A percentile compares a stretch with the other conserved stretches of the same genome.
Evolutionary conservation across 768 basidiomycete genomes (phyloP).

Genomic region (Vararia minispora): DNA sequence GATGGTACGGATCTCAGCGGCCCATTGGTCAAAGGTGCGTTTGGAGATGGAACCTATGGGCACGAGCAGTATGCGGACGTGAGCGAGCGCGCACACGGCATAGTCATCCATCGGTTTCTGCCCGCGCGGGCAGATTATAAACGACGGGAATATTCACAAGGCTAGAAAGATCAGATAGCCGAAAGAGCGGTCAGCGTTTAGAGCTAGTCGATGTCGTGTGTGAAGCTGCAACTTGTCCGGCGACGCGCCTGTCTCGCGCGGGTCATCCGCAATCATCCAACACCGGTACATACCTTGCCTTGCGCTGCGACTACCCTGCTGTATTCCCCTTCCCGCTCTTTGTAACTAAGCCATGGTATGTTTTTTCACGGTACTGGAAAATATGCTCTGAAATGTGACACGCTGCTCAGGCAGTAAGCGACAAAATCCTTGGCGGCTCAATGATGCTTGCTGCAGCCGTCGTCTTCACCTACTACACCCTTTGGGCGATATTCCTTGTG

Average conservation of each 20-base stretch:
- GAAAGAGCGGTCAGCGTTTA: not conserved
- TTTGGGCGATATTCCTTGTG: conserved; percentile 84
- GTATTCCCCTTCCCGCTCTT: not conserved
- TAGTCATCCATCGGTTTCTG: conserved; percentile 51
- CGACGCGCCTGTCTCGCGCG: no score
- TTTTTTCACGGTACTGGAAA: not conserved
- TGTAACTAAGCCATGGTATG: conserved; percentile 7
- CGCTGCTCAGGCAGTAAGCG: conserved; percentile 53
- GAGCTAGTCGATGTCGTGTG: not conserved
- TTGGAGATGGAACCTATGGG: conserved; percentile 72
- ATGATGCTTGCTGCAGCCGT: conserved; percentile 73
- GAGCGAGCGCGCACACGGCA: conserved; percentile 75
- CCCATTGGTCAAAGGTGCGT: conserved; percentile 63
- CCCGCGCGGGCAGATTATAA: not conserved
- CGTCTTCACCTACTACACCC: conserved; percentile 84
- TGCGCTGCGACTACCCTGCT: no score
- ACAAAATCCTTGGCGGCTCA: conserved; percentile 66
- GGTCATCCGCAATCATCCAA: no score
- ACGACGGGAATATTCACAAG: not conserved
- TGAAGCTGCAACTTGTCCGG: not conserved
- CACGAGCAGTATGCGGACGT: conserved; percentile 74
- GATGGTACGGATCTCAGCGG: conserved; percentile 61
- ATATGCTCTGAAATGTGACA: not conserved
- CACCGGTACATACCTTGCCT: no score
- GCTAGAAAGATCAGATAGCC: not conserved